Base-by-base conservation (phyloP, 2,329 filamentous ascomycete species). In the Amauroascus verrucosus region DNA sequence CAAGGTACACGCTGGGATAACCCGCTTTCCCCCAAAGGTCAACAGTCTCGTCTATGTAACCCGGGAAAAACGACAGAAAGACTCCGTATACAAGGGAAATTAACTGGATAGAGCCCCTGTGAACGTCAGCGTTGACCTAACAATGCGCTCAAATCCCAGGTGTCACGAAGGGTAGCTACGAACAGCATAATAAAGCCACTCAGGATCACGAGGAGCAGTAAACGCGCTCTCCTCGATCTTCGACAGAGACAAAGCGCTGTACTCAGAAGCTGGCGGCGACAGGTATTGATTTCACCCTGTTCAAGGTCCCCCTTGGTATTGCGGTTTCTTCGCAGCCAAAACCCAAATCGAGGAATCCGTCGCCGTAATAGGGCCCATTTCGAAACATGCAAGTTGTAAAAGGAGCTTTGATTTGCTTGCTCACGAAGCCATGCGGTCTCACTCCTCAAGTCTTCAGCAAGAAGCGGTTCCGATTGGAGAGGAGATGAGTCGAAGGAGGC, bases 21-120 rank as follows among this genome's bases (percentile, higher is more conserved):
- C 68, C 66, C 8, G 65, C 14, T 24, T 66, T 62, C 33, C 67
- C 71, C 74, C 75, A 79, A 41, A 55, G 57, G 30, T 63, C 59
- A 38, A 66, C 62, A 46, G 65, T 65, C 20, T 64, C 64, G 53
- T 72, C 69, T 45, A 70, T 62, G 46, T 73, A 48, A 14, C 26
- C 66, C 1, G 71, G 69, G 56, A 73, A 71, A 60, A 73, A 71
- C 0, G 69, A 64, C 4, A 69, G 58, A 18, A 67, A 59, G 26
- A 73, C 64, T 48, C 66, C 67, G 53, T 63, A 68, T 40, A 65
- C 56, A 6, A 74, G 62, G 9, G 64, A 62, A 49, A 73, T 61
- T 38, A 72, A 67, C 52, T 73, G 70, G 28, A 73, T 57, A 40
- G 73, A 51, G 33, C 71, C 72, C 53, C 70, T 72, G 53, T 43